Conservation (phyloP, 352 stramenopile species). For the Salisapilia sapeloensis region DNA sequence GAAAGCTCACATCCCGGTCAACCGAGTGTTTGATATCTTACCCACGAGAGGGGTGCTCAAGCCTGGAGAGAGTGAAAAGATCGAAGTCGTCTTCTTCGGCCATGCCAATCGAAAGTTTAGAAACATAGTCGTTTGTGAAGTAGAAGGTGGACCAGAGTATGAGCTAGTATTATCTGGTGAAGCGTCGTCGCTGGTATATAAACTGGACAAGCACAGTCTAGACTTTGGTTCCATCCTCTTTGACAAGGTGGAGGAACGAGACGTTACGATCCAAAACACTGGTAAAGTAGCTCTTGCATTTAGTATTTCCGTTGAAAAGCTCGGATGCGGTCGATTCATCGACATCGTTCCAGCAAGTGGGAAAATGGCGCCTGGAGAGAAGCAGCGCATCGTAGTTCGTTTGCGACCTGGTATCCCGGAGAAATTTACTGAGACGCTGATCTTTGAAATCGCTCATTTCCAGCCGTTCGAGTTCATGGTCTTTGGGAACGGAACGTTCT, state of each 20-base stretch:
- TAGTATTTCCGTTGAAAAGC: constrained; percentile 21
- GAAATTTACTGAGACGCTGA: constrained; percentile 71
- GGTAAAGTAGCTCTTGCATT: constrained; percentile 88
- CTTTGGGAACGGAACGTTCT: constrained; percentile 81
- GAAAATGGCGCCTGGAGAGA: constrained; percentile 80
- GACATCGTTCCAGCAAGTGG: constrained; percentile 68
- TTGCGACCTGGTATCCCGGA: constrained; percentile 81
- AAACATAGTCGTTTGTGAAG: constrained; percentile 79
- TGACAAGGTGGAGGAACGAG: constrained; percentile 83
- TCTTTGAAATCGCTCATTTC: constrained; percentile 90
- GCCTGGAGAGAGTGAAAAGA: constrained; percentile 78
- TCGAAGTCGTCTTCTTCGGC: constrained; percentile 91
- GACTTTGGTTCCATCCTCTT: constrained; percentile 91
- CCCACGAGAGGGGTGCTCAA: constrained; percentile 78
- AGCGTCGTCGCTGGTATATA: constrained; percentile 84
- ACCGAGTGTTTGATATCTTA: constrained; percentile 91
- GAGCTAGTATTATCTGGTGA: constrained; percentile 80
- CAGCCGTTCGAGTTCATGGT: constrained; percentile 84
- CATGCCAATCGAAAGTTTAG: constrained; percentile 87
- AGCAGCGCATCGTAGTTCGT: constrained; percentile 76
- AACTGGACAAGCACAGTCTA: constrained; percentile 78
- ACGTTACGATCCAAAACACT: constrained; percentile 85
- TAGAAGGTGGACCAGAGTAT: constrained; percentile 89
- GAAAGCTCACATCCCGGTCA: constrained; percentile 81
- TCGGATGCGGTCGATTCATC: constrained; percentile 27